Evolutionary conservation across 2,329 filamentous ascomycete species (phyloP).

Genomic region (Malbranchea zuffiana): DNA sequence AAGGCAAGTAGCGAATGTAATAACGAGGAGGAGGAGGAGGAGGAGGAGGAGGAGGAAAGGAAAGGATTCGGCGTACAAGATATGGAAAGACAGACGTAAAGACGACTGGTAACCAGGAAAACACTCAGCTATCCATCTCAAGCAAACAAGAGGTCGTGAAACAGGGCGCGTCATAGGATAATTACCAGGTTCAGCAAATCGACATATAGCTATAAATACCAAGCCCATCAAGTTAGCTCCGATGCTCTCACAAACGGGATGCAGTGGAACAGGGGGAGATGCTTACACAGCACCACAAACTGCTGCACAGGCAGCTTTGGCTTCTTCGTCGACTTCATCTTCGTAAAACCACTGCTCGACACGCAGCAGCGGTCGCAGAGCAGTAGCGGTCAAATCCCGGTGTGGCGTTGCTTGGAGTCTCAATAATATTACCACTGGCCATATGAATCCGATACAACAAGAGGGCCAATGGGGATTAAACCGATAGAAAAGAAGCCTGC

Average conservation of each 20-base stretch:
- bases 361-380: no score
- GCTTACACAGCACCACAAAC: constrained; percentile 62
- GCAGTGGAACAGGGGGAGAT: constrained; percentile 1
- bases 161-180: constrained; percentile 24
- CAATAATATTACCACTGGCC: no score
- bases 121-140: constrained; percentile 9
- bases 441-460: no score
- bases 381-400: no score
- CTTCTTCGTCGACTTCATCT: no score
- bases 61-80: constrained; percentile 28
- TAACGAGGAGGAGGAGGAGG: constrained; percentile 1
- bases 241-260: not conserved
- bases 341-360: no score
- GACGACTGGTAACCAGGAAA: constrained; percentile 28
- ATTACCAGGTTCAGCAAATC: constrained; percentile 59
- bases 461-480: no score
- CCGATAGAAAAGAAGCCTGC: no score
- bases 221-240: not conserved
- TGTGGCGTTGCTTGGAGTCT: no score
- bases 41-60: not conserved
- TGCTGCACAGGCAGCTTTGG: constrained; percentile 62
- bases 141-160: not conserved
- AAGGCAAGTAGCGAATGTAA: constrained; percentile 5
- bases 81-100: constrained; percentile 60
- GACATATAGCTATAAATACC: constrained; percentile 53